Conservation (phyloP, 108 stramenopile species). For the Mediolabrus comicus region DNA sequence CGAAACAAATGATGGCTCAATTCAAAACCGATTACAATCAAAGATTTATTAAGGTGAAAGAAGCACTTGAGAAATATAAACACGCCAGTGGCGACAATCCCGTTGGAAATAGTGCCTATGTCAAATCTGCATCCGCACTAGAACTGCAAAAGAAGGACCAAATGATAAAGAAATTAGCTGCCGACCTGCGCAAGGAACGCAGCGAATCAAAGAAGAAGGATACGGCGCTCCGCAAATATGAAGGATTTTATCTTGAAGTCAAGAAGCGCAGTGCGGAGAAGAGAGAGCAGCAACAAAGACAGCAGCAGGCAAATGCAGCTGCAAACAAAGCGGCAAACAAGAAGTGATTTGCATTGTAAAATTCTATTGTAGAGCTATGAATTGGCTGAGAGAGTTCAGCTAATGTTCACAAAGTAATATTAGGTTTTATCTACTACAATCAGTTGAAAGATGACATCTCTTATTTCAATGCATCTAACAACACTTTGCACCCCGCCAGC, state of each 20-base stretch:
- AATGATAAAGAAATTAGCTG: slow-evolving; percentile 72
- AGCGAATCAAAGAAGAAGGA: slow-evolving; percentile 87
- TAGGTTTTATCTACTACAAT: background rate
- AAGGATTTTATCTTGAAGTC: slow-evolving; percentile 84
- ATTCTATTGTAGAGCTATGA: background rate
- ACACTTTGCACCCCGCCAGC: slow-evolving; percentile 60
- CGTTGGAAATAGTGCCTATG: slow-evolving; percentile 36
- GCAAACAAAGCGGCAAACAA: background rate
- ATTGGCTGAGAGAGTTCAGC: background rate
- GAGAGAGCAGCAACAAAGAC: slow-evolving; percentile 57
- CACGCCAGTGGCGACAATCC: slow-evolving; percentile 46
- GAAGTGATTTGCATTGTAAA: background rate
- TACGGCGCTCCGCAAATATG: slow-evolving; percentile 79
- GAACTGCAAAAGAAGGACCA: slow-evolving; percentile 73
- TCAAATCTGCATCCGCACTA: slow-evolving; percentile 44
- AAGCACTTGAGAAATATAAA: slow-evolving; percentile 70
- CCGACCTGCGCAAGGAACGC: slow-evolving; percentile 80
- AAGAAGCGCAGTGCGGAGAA: slow-evolving; percentile 86
- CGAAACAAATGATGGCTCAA: slow-evolving; percentile 66
- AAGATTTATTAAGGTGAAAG: slow-evolving; percentile 63
- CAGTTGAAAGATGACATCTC: background rate
- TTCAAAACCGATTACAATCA: slow-evolving; percentile 73
- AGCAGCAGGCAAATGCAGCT: slow-evolving; percentile 24
- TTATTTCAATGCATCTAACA: slow-evolving; percentile 51
- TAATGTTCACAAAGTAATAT: background rate